phyloP scores from a whole-genome alignment of 306 rosid genomes.

The Inga oerstediana region DNA sequence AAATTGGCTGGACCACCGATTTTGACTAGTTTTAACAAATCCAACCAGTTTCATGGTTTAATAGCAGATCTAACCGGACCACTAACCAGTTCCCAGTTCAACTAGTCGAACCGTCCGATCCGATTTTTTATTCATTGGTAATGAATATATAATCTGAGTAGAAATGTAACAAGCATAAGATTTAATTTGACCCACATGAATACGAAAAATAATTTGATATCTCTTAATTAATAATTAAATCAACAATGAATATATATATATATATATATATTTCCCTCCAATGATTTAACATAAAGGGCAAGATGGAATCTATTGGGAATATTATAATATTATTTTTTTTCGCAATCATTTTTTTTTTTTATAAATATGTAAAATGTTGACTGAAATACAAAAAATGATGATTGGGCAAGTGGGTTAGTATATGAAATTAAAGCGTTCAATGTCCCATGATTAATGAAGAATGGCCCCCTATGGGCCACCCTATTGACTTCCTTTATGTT shows the following conservation, averaged over 20 bases:
- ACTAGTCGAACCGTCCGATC: no score
- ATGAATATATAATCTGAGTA: not conserved
- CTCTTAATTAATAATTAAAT: no score
- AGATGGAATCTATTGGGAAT: not conserved
- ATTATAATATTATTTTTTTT: not conserved
- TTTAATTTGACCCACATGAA: no score
- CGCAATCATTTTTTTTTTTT: not conserved
- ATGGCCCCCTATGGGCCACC: not conserved
- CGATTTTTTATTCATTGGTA: no score
- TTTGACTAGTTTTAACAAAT: no score
- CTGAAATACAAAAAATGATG: not conserved
- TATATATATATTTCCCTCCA: no score
- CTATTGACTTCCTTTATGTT: not conserved
- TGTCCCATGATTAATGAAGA: not conserved
- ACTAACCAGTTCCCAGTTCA: no score
- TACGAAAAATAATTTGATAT: no score
- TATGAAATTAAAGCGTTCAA: not conserved
- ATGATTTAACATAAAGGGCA: not conserved
- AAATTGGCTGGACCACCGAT: no score
- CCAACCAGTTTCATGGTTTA: no score
- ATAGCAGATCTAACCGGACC: no score
- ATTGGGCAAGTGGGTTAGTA: not conserved
- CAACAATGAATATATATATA: no score
- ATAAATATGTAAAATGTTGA: not conserved
- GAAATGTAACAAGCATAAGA: not conserved